A percentile compares a stretch with the other conserved stretches of the same genome.
Conservation (phyloP, 257 asterid species). For the Jasminum sambac region DNA sequence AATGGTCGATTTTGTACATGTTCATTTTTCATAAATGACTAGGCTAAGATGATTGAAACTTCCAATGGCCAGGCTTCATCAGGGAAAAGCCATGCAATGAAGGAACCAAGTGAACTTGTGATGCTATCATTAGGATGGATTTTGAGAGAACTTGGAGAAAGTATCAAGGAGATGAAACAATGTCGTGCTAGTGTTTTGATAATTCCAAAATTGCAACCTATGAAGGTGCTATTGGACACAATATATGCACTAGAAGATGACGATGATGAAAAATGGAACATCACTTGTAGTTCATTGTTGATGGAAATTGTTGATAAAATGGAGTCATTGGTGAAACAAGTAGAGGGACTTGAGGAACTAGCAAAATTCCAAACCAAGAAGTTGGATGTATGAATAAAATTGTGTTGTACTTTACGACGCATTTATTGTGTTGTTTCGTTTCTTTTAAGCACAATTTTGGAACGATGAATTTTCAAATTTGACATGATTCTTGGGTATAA, state of each 20-base stretch:
- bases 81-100: conserved; percentile 23
- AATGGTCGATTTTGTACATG: background rate
- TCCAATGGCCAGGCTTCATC: conserved; percentile 26
- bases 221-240: conserved; percentile 24
- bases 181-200: conserved; percentile 35
- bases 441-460: background rate
- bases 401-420: background rate
- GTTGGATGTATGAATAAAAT: conserved; percentile 1
- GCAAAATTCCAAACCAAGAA: conserved; percentile 27
- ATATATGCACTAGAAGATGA: conserved; percentile 9
- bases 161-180: conserved; percentile 34
- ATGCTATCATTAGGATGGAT: conserved; percentile 36
- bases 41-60: background rate
- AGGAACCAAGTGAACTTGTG: conserved; percentile 30
- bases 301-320: conserved; percentile 38
- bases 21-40: background rate
- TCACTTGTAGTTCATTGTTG: conserved; percentile 27
- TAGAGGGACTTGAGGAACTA: conserved; percentile 37
- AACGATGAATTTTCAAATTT: background rate
- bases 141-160: conserved; percentile 63
- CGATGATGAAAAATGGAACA: conserved; percentile 25
- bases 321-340: conserved; percentile 27
- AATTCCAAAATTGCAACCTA: conserved; percentile 27
- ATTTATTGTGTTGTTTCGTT: background rate
- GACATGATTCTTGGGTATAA: background rate